Evolutionary conservation across 441 rosid species (phyloP), one percentile per base, ranked within the genome.

Genomic region (Dalechampia spathulata): DNA sequence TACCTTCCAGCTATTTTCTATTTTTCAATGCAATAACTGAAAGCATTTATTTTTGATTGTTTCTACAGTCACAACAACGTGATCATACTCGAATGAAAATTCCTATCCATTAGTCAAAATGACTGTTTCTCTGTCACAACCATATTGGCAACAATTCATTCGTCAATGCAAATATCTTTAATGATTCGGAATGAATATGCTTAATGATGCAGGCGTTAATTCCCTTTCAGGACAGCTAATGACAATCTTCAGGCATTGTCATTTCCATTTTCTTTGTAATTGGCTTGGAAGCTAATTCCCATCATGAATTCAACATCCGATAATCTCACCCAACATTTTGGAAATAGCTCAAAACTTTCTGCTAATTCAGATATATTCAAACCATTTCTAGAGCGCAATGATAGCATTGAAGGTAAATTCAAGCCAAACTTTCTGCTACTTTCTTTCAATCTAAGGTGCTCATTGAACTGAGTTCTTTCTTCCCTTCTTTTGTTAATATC

Each of bases 231-330:
- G 54, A 27, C 20, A 32, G 45, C 20, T 40, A 20, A 28, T 23
- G 36, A 26, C 57, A 60, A 34, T 21, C 15, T 34, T 28, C 43
- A 57, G 51, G 42, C 34, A 37, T 57, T 39, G 25, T 32, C 49
- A 44, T 45, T 40, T 37, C 23, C 27, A 27, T 23, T 16, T 65
- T 58, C 17, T 65, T 58, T 58, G 54, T 60, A 61, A 60, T 49
- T 66, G 64, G 66, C 52, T 64, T 56, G 34, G 16, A 57, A 68
- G 61, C 34, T 71, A 45, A 59, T 34, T 53, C 49, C 28, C 49
- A 73, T 67, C 64, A 81, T 76, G 80, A 74, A 61, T 62, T 74
- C 82, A 45, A 27, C 45, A 50, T 57, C 68, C 34, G 76, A 69
- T 69, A 60, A 60, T 56, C 60, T 57, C 53, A 32, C 39, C 16